A percentile compares a stretch with the other conserved stretches of the same genome.
Conservation (phyloP, 2,329 filamentous ascomycete species). For the Fusarium hainanense region DNA sequence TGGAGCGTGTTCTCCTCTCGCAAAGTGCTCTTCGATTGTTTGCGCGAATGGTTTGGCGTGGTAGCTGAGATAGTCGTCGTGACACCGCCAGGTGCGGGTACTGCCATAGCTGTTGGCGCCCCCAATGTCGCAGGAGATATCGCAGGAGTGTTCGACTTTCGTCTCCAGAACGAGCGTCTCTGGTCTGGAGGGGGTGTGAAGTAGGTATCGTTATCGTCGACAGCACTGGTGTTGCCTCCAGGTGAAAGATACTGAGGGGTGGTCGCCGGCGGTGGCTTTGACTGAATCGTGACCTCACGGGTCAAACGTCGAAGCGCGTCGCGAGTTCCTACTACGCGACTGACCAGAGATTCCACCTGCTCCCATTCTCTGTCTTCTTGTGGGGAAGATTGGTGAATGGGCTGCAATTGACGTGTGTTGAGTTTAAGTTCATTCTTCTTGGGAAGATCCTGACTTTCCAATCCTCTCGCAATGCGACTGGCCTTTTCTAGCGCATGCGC, state of each 20-base stretch:
- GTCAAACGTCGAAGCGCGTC: constrained; percentile 89
- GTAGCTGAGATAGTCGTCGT: constrained; percentile 48
- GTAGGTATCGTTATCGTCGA: constrained; percentile 69
- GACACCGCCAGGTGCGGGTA: constrained; percentile 56
- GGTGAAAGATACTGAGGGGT: constrained; percentile 55
- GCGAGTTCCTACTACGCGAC: constrained; percentile 85
- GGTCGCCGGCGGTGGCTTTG: constrained; percentile 41
- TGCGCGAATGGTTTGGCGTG: constrained; percentile 48
- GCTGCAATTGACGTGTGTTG: constrained; percentile 43
- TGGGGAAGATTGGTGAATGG: constrained; percentile 51
- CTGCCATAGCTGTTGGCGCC: constrained; percentile 53
- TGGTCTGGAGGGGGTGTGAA: constrained; percentile 54
- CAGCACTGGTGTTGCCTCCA: constrained; percentile 53
- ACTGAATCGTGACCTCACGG: constrained; percentile 77
- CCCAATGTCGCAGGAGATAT: constrained; percentile 56
- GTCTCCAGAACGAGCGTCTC: constrained; percentile 88
- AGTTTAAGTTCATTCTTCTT: constrained; percentile 45
- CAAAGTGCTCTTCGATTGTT: constrained; percentile 51
- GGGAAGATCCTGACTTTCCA: constrained; percentile 54
- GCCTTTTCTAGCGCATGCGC: constrained; percentile 85
- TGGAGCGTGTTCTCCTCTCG: constrained; percentile 76
- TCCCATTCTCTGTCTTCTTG: constrained; percentile 87
- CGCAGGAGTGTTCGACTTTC: constrained; percentile 74
- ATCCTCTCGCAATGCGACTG: constrained; percentile 70
- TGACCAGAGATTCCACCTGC: constrained; percentile 85